Percentiles rank a stretch among this genome's conserved stretches.
Evolutionary conservation across 2,329 filamentous ascomycete species (phyloP).

Genomic region (Exophiala calicioides): DNA sequence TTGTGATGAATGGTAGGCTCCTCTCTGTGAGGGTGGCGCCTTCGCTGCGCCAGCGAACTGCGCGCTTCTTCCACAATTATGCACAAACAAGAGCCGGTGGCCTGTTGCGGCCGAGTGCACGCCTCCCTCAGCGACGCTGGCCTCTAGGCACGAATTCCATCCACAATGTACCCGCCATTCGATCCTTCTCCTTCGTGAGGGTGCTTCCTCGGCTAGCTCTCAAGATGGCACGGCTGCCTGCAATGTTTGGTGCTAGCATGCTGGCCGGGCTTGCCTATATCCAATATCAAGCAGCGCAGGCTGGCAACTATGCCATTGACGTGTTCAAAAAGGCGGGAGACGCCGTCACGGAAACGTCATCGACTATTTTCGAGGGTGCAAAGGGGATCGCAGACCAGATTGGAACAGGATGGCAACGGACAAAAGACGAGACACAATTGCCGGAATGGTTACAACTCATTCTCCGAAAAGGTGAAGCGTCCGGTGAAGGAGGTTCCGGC

Average conservation of each 20-base stretch:
- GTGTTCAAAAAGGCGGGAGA: slow-evolving; percentile 73
- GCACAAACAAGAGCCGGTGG: slow-evolving; percentile 64
- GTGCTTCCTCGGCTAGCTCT: slow-evolving; percentile 81
- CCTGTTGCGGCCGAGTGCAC: slow-evolving; percentile 66
- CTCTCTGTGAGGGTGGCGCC: slow-evolving; percentile 72
- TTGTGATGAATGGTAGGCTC: slow-evolving; percentile 69
- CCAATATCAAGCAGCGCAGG: slow-evolving; percentile 90
- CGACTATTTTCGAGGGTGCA: slow-evolving; percentile 67
- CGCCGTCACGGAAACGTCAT: slow-evolving; percentile 55
- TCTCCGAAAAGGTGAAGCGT: slow-evolving; percentile 55
- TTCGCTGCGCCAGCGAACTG: slow-evolving; percentile 60
- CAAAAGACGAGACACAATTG: slow-evolving; percentile 71
- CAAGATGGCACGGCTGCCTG: slow-evolving; percentile 84
- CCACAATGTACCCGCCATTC: slow-evolving; percentile 71
- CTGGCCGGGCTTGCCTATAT: slow-evolving; percentile 87
- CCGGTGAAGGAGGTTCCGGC: slow-evolving; percentile 48
- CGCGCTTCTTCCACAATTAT: slow-evolving; percentile 63
- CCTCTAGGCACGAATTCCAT: slow-evolving; percentile 76
- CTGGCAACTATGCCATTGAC: slow-evolving; percentile 75
- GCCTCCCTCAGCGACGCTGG: slow-evolving; percentile 66
- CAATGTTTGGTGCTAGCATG: slow-evolving; percentile 85
- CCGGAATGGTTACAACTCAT: slow-evolving; percentile 80
- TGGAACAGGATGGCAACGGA: slow-evolving; percentile 76
- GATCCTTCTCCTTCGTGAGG: slow-evolving; percentile 67
- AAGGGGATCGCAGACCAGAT: slow-evolving; percentile 78